A percentile compares a stretch with the other conserved stretches of the same genome.
These are phyloP conservation scores for Pogostemon cablin DNA, from an alignment of 257 asterid genomes.

Conservation along the genomic window DNA sequence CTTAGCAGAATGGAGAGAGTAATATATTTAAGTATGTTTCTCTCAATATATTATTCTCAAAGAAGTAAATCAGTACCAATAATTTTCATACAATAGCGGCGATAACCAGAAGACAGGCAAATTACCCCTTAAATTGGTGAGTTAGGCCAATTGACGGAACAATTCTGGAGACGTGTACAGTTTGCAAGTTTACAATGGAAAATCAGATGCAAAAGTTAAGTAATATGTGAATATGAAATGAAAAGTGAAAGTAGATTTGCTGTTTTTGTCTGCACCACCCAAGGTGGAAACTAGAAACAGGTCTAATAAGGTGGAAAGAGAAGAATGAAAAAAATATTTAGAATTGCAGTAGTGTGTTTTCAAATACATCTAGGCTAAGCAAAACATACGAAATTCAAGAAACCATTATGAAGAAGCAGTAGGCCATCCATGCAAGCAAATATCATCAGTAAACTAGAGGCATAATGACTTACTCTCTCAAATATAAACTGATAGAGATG, in stretches of 20 bases:
- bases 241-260: constrained; percentile 2
- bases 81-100: not conserved
- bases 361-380: not conserved
- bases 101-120: not conserved
- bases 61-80: too few species aligned
- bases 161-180: not conserved
- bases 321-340: constrained; percentile 5
- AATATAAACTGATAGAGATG: constrained; percentile 34
- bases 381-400: constrained; percentile 16
- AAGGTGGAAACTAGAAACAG: not conserved
- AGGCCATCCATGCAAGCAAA: constrained; percentile 10
- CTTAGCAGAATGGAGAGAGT: too few species aligned
- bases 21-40: too few species aligned
- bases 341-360: constrained; percentile 12
- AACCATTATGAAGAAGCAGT: not conserved
- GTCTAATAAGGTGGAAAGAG: not conserved
- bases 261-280: not conserved
- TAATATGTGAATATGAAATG: constrained; percentile 12
- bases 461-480: constrained; percentile 71
- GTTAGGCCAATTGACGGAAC: not conserved
- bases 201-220: not conserved
- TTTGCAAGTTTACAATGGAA: constrained; percentile 5
- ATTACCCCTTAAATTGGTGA: not conserved
- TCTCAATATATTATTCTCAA: too few species aligned
- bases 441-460: constrained; percentile 11